A percentile compares a stretch with the other conserved stretches of the same genome.
Evolutionary conservation across 768 basidiomycete genomes (phyloP).

Genomic region (Daedaleopsis sinensis): DNA sequence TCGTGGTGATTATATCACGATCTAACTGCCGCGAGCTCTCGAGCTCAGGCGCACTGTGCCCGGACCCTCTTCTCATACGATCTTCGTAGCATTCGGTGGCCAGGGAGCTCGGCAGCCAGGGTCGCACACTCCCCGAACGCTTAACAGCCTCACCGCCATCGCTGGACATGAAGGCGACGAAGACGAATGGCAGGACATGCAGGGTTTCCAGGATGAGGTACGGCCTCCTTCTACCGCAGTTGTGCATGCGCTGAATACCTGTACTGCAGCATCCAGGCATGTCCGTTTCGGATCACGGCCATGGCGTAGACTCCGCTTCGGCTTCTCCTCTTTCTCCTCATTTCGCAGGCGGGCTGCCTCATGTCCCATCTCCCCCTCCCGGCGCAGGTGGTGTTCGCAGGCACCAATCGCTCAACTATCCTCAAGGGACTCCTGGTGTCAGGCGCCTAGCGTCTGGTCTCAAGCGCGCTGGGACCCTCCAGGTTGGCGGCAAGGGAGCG

Average conservation of each 20-base stretch:
- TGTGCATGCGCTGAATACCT: slow-evolving; percentile 18
- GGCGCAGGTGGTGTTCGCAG: slow-evolving; percentile 71
- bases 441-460: slow-evolving; percentile 57
- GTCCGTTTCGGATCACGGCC: slow-evolving; percentile 34
- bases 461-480: slow-evolving; percentile 78
- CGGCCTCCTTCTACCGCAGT: slow-evolving; percentile 12
- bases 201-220: slow-evolving; percentile 70
- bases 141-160: slow-evolving; percentile 85
- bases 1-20: slow-evolving; percentile 50
- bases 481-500: slow-evolving; percentile 46
- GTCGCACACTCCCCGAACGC: slow-evolving; percentile 66
- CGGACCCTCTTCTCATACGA: slow-evolving; percentile 11
- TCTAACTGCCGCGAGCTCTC: slow-evolving; percentile 9
- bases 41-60: slow-evolving; percentile 9
- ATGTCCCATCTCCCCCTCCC: slow-evolving; percentile 62
- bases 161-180: slow-evolving; percentile 87
- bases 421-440: slow-evolving; percentile 52
- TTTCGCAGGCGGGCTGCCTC: slow-evolving; percentile 45
- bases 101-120: slow-evolving; percentile 56
- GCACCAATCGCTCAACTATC: slow-evolving; percentile 79
- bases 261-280: slow-evolving; percentile 36
- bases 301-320: slow-evolving; percentile 46
- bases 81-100: slow-evolving; percentile 51
- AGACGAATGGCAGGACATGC: slow-evolving; percentile 75
- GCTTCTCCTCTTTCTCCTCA: slow-evolving; percentile 68